Evolutionary conservation across 441 rosid genomes (phyloP).

Genomic region (Croton laevigatus): DNA sequence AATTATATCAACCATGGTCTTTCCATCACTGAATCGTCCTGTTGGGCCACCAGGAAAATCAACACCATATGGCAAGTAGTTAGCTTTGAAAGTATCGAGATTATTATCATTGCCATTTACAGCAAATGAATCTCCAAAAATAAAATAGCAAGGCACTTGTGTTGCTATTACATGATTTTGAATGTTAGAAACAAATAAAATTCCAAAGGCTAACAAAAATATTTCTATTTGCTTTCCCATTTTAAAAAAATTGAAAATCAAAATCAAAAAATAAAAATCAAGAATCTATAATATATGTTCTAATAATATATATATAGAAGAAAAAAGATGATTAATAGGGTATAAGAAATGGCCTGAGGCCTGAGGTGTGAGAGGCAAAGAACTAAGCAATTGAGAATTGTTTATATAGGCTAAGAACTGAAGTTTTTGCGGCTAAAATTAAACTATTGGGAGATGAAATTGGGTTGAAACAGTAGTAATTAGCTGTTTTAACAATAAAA

Average conservation of each 20-base stretch:
- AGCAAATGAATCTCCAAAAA: constrained; percentile 24
- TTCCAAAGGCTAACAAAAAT: background rate
- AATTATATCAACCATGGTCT: constrained; percentile 20
- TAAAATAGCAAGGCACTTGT: constrained; percentile 23
- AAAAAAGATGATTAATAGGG: background rate
- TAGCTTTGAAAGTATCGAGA: constrained; percentile 4
- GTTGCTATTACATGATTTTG: background rate
- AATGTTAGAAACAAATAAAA: background rate
- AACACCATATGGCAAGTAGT: constrained; percentile 24
- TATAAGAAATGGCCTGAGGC: no score
- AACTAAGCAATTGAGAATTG: background rate
- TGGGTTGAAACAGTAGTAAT: constrained; percentile 3
- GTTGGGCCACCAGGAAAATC: constrained; percentile 24
- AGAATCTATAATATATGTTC: background rate
- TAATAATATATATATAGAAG: background rate
- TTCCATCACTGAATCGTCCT: constrained; percentile 26
- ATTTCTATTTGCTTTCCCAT: background rate
- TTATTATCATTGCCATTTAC: constrained; percentile 25
- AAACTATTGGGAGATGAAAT: background rate
- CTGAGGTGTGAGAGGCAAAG: background rate
- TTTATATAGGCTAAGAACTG: background rate
- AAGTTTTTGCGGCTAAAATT: background rate
- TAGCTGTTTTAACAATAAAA: background rate
- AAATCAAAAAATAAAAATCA: background rate
- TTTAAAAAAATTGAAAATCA: no score